phyloP scores from a whole-genome alignment of 257 asterid genomes.

The Leonotis leonurus region DNA sequence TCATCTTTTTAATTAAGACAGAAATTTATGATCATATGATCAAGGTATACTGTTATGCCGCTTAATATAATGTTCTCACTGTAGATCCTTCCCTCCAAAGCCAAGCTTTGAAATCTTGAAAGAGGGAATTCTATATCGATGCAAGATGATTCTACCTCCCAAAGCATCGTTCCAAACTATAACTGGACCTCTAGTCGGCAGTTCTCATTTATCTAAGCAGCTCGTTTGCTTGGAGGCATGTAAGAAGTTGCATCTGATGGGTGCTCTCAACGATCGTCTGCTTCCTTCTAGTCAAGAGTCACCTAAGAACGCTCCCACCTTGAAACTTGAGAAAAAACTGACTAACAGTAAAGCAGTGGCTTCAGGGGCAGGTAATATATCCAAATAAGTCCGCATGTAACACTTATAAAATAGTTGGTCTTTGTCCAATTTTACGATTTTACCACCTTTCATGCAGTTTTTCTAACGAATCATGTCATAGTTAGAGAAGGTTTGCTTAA shows the following conservation, averaged over 20 bases:
- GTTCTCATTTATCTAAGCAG: conserved; percentile 44
- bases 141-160: conserved; percentile 68
- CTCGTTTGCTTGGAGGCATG: conserved; percentile 86
- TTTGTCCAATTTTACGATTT: not conserved
- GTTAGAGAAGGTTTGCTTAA: not conserved
- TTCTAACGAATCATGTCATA: not conserved
- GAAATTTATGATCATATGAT: not conserved
- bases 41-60: too few species aligned
- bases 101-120: conserved; percentile 45
- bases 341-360: conserved; percentile 19
- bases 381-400: not conserved
- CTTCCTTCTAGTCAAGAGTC: conserved; percentile 26
- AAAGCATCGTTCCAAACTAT: conserved; percentile 61
- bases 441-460: not conserved
- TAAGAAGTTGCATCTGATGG: conserved; percentile 62
- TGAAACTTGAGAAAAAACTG: not conserved
- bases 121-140: conserved; percentile 42
- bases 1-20: not conserved
- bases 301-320: conserved; percentile 27
- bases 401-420: not conserved
- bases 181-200: conserved; percentile 51
- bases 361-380: conserved; percentile 50
- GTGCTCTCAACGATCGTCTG: conserved; percentile 59
- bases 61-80: conserved; percentile 5
- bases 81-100: conserved; percentile 44